Evolutionary conservation across 768 basidiomycete genomes (phyloP), one percentile per base, ranked within the genome.

Genomic region (Boletales sp.): DNA sequence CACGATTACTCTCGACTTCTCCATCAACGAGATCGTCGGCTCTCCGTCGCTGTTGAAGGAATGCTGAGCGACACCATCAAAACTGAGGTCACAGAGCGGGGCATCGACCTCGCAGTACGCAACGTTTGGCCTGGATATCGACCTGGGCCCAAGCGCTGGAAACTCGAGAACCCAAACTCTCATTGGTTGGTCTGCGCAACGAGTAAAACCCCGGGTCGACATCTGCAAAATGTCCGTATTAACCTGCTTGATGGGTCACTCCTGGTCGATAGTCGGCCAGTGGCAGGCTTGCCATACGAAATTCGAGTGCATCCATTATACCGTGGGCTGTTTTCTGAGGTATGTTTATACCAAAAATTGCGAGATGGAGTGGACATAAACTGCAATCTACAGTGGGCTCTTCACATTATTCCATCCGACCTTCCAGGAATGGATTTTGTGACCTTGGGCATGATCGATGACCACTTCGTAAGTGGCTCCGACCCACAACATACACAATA

Each of bases 21-120:
- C 17, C 40, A 60, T 24, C 48, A 61, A 21, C 60, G 66, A 12
- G 62, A 69, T 30, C 40, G 51, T 21, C 59, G 64, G 13, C 40
- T 67, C 5, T 57, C 66, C 4, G 43, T 58, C 24, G 43, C 24
- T 14, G 19, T 70, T 5, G 58, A 65, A 42, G 27, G 43, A 0
- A 14, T 42, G 7, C 4, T 50, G 18, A 34, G 37, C 2, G 17
- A 29, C 18, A 15, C 24, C 5, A 51, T 49, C 27, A 19, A 21
- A 0, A 17, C 37, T 2, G 40, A 45, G 27, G 12, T 12, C 0
- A 27, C 45, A 6, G 21, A 47, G 17, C 40, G 41, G 13, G 59
- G 58, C 0, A 37, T 60, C 8, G 57, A 60, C 43, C 47, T 40
- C 12, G 58, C 58, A 5, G 17, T 59, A 5, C 14, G n/a, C 6